A percentile compares a stretch with the other conserved stretches of the same genome.
Conservation (phyloP, 305 asterid genomes). For the Fraxinus velutina region DNA sequence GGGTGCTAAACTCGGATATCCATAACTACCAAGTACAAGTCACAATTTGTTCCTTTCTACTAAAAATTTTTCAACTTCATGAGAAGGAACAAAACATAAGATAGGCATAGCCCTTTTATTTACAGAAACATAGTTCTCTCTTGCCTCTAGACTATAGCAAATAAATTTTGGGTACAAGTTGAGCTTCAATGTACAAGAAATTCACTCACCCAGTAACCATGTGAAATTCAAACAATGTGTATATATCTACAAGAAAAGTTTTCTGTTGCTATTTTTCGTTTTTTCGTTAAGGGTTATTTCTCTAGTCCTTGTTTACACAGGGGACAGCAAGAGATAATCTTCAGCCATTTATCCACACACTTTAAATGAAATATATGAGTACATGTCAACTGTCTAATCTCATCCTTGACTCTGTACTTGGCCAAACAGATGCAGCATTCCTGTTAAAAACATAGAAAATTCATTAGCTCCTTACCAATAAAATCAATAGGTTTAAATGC, state of each 20-base stretch:
- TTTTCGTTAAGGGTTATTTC: conserved; percentile 25
- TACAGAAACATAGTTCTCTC: neutral
- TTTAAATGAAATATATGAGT: conserved; percentile 72
- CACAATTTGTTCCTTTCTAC: neutral
- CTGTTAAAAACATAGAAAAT: conserved; percentile 32
- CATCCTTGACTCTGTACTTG: conserved; percentile 74
- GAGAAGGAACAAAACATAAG: neutral
- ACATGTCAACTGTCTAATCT: conserved; percentile 73
- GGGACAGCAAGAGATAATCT: conserved; percentile 62
- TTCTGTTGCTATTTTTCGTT: neutral
- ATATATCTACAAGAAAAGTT: conserved; percentile 9
- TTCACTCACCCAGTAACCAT: conserved; percentile 30
- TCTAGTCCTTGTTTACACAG: conserved; percentile 63
- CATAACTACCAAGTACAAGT: neutral
- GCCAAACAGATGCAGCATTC: conserved; percentile 89
- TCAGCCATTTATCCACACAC: conserved; percentile 97
- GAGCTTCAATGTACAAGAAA: conserved; percentile 31
- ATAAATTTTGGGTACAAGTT: conserved; percentile 21
- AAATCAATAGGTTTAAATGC: neutral
- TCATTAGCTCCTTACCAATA: neutral
- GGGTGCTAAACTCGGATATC: neutral
- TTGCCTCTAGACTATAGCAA: neutral
- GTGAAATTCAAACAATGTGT: conserved; percentile 9
- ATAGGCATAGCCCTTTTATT: neutral
- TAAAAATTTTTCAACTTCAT: neutral